Conservation (phyloP, 495 filamentous ascomycete species). For the Penicillium goetzii region DNA sequence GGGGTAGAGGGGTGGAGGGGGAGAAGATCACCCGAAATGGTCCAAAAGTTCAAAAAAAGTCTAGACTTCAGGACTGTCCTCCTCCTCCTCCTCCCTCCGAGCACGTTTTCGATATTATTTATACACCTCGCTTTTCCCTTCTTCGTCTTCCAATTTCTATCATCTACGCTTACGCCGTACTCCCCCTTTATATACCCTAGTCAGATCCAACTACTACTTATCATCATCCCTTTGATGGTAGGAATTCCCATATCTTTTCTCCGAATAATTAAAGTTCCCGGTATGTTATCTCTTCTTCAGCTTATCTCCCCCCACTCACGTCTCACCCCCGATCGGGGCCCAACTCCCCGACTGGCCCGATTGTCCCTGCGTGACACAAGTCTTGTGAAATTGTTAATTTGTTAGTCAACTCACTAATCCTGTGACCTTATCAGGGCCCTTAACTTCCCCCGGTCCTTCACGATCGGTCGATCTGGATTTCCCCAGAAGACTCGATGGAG, state of each 20-base stretch:
- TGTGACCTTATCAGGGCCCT: conserved; percentile 21
- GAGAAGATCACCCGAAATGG: neutral
- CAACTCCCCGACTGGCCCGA: neutral
- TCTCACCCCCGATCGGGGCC: conserved; percentile 7
- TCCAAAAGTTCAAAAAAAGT: neutral
- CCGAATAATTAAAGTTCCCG: neutral
- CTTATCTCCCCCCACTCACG: conserved; percentile 44
- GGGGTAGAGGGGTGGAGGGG: neutral
- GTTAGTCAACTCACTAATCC: neutral
- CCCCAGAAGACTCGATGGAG: neutral
- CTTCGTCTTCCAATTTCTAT: neutral
- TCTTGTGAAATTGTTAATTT: too few relatives aligned
- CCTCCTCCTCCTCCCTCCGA: neutral
- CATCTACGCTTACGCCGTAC: neutral
- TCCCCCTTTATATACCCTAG: neutral
- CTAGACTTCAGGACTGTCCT: neutral
- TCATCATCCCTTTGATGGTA: neutral
- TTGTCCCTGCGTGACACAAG: conserved; percentile 6
- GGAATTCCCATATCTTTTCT: neutral
- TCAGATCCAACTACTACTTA: too few relatives aligned
- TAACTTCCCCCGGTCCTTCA: neutral
- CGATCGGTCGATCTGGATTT: conserved; percentile 2
- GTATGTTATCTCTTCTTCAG: conserved; percentile 2
- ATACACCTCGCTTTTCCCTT: neutral
- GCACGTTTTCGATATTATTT: neutral